Base-by-base conservation (phyloP, 192 early-diverging fungal genomes). In the Martensiomyces pterosporus region DNA sequence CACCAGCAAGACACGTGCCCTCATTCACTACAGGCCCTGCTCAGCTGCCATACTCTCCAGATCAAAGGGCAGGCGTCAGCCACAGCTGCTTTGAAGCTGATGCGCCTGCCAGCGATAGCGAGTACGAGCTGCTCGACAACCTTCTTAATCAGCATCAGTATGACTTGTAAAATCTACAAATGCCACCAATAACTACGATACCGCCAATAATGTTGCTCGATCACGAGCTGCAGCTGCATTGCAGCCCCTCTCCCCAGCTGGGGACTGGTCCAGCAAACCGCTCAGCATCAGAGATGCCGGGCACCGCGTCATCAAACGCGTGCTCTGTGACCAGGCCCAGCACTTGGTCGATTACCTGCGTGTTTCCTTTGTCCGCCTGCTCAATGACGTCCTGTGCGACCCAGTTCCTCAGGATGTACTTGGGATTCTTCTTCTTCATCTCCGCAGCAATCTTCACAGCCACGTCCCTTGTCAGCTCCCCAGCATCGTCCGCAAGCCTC, bases 401-500 rank as follows among this genome's bases (percentile, higher is more conserved):
- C 81, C 85, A 89, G 51, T 91, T 90, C 15, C 90, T 81, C 36
- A 90, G 67, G 7, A 87, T 78, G 67, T 85, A 91, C 32, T 70
- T 71, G 6, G 91, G 92, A 52, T 95, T 95, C 37, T 65, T 57
- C 9, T 42, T 34, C 32, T 80, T 62, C 91, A 95, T 93, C 15
- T 59, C 39, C n/a, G 25, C 39, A 15, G 26, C 40, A 18, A 47
- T 2, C n/a, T 13, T 18, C 8, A 16, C 26, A 21, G n/a, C 10
- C 2, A 22, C 33, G 6, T 32, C 29, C 29, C 12, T 5, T 5
- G 29, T 32, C 6, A 32, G 29, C 29, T 32, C 29, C 6, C 29
- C 29, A 5, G 12, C 29, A 32, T 32, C 22, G 49, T 48, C 14
- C 87, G 62, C 34, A 19, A 87, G 39, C 5, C 87, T 78, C 6